A percentile compares a stretch with the other conserved stretches of the same genome.
Conservation (phyloP, 1,284 basidiomycete species). For the Leccinum fuscescens region DNA sequence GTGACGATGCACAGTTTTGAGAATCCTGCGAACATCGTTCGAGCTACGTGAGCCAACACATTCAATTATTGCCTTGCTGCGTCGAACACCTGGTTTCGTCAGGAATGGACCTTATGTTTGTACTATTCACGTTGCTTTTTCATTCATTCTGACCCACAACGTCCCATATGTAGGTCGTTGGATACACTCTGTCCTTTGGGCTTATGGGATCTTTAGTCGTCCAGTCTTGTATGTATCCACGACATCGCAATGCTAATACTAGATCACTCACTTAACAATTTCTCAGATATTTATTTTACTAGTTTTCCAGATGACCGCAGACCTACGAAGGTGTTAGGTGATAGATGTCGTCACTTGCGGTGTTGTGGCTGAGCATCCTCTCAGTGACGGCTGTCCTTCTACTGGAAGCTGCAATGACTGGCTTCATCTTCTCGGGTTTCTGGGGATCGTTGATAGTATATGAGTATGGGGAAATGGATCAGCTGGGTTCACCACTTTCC, state of each 20-base stretch:
- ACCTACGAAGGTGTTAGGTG: background rate
- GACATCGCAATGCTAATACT: background rate
- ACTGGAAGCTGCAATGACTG: no score
- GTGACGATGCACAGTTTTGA: no score
- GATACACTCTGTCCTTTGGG: conserved; percentile 3
- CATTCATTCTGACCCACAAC: background rate
- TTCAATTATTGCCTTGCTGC: background rate
- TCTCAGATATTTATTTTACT: background rate
- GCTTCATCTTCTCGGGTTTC: no score
- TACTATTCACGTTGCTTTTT: no score
- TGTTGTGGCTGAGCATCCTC: background rate
- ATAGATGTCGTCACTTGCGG: background rate
- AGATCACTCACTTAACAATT: background rate
- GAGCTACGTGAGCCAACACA: no score
- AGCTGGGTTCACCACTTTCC: no score
- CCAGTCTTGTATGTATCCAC: background rate
- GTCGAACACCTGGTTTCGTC: no score
- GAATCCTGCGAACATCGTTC: no score
- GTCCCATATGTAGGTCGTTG: background rate
- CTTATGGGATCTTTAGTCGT: conserved; percentile 6
- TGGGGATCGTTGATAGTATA: no score
- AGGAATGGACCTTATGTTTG: no score
- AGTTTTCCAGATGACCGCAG: background rate
- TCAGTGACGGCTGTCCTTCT: no score
- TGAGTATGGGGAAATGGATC: no score